Evolutionary conservation across 495 filamentous ascomycete genomes (phyloP), one percentile per base, ranked within the genome.

Genomic region (Durotheca rogersii): DNA sequence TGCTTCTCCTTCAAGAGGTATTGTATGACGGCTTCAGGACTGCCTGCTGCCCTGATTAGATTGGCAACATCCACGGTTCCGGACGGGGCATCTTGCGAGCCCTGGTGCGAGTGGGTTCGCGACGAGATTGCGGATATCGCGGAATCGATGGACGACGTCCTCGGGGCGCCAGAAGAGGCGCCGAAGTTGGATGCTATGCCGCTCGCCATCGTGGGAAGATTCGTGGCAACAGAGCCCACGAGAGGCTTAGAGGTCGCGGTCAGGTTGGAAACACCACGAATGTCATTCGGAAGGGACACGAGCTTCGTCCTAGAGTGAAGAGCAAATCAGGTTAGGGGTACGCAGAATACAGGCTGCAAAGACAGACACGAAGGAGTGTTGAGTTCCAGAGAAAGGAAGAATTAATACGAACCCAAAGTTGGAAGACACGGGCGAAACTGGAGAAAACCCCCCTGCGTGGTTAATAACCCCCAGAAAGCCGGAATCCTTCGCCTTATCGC

Each of bases 101-200:
- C 58, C 59, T 84, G 88, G 37, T 84, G 81, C 4, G 81, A 76
- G 35, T 84, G 81, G 11, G 75, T 78, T 53, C 65, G 73, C n/a
- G 84, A 81, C 6, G 90, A 95, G 32, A 90, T 77, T 4, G 88
- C 86, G 1, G 92, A 97, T 18, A 95, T 88, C 0, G 90, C 88
- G 6, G 93, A 96, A 62, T 97, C 93, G 58, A 96, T 96, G 27
- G 93, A 98, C 1, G 89, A 89, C 37, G 86, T 97, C 53, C 92
- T 84, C 44, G 86, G 83, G 58, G 70, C 36, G 19, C 57, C 59
- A 51, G 62, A 63, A 18, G 41, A 57, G 42, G 44, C 21, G 30
- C 58, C 60, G 21, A 47, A 52, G 29, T 34, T 60, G 27, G 55
- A 40, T 16, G 38, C 30, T 18, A 56, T 53, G 31, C 31, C 44